Conservation (phyloP, 1,284 basidiomycete genomes). For the Ceratobasidium sp. region DNA sequence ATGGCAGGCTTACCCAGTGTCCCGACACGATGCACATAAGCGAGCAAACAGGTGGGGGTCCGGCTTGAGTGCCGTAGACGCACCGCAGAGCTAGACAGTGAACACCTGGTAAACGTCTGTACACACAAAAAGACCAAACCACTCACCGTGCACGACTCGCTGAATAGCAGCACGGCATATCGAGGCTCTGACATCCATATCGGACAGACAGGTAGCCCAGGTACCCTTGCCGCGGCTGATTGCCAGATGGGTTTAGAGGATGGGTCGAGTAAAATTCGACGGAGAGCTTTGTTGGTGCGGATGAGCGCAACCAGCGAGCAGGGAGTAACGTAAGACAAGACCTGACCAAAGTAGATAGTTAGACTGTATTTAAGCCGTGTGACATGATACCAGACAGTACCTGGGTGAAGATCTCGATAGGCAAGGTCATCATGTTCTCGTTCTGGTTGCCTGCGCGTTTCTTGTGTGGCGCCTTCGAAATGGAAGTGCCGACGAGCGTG, state of each 20-base stretch:
- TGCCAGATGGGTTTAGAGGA: background rate
- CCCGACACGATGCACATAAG: conserved; percentile 3
- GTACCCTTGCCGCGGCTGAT: background rate
- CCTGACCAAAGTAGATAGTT: no score
- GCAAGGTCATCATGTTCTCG: no score
- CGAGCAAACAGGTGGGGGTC: conserved; percentile 2
- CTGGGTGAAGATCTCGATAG: no score
- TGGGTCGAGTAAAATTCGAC: background rate
- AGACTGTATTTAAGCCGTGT: no score
- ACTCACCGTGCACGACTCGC: background rate
- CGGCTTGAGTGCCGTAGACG: background rate
- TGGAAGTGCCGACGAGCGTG: no score
- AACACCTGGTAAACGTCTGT: background rate
- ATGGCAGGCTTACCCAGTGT: background rate
- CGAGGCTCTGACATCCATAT: background rate
- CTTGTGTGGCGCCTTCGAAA: no score
- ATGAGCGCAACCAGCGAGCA: background rate
- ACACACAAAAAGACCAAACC: background rate
- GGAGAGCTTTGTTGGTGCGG: no score
- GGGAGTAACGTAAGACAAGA: no score
- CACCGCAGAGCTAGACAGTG: background rate
- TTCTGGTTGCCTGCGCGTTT: no score
- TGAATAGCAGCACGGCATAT: background rate
- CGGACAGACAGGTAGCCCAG: background rate
- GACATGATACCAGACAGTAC: no score